Evolutionary conservation across 495 filamentous ascomycete genomes (phyloP).

Genomic region (Paragyromitra xinjiangensis): DNA sequence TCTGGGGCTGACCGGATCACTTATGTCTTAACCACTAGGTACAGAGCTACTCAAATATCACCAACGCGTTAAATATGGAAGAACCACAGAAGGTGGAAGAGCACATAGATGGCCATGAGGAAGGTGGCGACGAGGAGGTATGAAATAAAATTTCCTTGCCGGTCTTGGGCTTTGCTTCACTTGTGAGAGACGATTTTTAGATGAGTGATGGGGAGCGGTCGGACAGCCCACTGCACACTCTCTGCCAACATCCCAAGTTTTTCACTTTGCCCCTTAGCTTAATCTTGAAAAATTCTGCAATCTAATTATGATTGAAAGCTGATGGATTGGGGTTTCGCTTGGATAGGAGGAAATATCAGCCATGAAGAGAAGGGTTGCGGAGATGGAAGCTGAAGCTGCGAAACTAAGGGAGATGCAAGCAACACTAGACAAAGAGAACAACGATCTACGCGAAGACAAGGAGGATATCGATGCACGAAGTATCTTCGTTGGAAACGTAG

Average conservation of each 20-base stretch:
- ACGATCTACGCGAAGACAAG: slow-evolving; percentile 86
- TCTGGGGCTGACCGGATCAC: slow-evolving; percentile 36
- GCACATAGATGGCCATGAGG: slow-evolving; percentile 55
- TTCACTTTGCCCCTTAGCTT: slow-evolving; percentile 46
- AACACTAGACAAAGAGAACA: slow-evolving; percentile 80
- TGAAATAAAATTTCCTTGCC: slow-evolving; percentile 24
- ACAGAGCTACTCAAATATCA: slow-evolving; percentile 28
- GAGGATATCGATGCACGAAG: slow-evolving; percentile 95
- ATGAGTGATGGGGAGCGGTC: slow-evolving; percentile 11
- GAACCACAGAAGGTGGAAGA: slow-evolving; percentile 53
- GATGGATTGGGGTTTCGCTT: slow-evolving; percentile 39
- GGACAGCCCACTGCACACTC: slow-evolving; percentile 17
- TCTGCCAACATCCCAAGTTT: slow-evolving; percentile 17
- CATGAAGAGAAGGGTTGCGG: slow-evolving; percentile 97
- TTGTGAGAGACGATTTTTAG: slow-evolving; percentile 3
- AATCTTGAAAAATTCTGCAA: slow-evolving; percentile 11
- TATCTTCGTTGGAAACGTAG: slow-evolving; percentile 98
- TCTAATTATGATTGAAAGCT: slow-evolving; percentile 38
- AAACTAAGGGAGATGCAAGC: slow-evolving; percentile 98
- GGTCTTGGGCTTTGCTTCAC: slow-evolving; percentile 16
- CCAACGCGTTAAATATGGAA: slow-evolving; percentile 53
- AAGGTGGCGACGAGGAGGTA: slow-evolving; percentile 56
- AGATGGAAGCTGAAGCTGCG: slow-evolving; percentile 98
- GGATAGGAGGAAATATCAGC: slow-evolving; percentile 89
- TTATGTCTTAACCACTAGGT: slow-evolving; percentile 23